Evolutionary conservation across 2,329 filamentous ascomycete genomes (phyloP).

Genomic region (Bipolaris zeicola): DNA sequence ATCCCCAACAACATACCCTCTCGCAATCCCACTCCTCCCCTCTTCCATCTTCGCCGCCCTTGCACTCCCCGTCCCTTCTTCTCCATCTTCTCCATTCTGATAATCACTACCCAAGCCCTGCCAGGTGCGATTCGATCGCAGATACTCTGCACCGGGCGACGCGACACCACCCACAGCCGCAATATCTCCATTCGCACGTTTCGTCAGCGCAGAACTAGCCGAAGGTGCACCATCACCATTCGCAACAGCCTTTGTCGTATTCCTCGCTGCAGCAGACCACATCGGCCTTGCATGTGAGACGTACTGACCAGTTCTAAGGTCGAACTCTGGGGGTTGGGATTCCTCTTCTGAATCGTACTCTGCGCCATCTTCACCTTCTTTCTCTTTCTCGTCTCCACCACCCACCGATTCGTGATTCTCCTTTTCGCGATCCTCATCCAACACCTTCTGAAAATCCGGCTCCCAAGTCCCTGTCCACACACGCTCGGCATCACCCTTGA

Average conservation of each 20-base stretch:
- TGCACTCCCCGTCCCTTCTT: conserved; percentile 27
- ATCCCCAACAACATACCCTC: conserved; percentile 81
- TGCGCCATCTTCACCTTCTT: conserved; percentile 11
- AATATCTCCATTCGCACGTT: conserved; percentile 71
- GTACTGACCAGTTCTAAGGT: conserved; percentile 85
- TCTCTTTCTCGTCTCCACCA: conserved; percentile 31
- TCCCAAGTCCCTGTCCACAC: conserved; percentile 90
- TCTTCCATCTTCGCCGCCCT: conserved; percentile 75
- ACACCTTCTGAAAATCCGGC: conserved; percentile 77
- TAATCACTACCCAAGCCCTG: conserved; percentile 90
- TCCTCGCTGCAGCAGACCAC: conserved; percentile 9
- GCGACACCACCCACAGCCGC: conserved; percentile 81
- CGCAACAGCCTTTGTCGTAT: neutral
- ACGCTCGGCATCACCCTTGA: conserved; percentile 75
- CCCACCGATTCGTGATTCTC: neutral
- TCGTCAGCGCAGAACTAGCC: conserved; percentile 61
- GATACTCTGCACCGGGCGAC: conserved; percentile 90
- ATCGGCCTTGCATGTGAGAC: conserved; percentile 80
- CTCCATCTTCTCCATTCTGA: conserved; percentile 63
- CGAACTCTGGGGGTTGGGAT: conserved; percentile 81
- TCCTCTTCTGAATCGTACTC: conserved; percentile 63
- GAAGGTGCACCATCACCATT: conserved; percentile 38
- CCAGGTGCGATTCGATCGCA: conserved; percentile 86
- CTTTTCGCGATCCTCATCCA: conserved; percentile 47
- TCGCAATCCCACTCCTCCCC: conserved; percentile 83